Base-by-base conservation (phyloP, 371 early-diverging fungal species). In the Syncephalis plumigaleata region DNA sequence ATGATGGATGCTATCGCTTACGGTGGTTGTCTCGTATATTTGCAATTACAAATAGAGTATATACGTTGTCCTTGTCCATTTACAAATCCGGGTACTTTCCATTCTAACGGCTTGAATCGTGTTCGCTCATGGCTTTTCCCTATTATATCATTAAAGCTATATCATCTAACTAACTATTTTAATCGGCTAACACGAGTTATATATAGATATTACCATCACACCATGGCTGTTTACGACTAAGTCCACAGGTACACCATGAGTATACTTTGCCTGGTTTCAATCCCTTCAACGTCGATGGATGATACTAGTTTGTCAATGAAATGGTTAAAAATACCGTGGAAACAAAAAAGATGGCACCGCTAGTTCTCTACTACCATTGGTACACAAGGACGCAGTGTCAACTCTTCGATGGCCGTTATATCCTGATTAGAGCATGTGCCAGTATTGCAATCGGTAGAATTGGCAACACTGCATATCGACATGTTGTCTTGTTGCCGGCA, bases 301-400 rank as follows among this genome's bases (percentile, higher is more conserved):
- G 61, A 57, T 58, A 58, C 40, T 52, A 48, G 31, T 7, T 11
- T 11, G 31, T 31, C n/a, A n/a, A n/a, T n/a, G n/a, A n/a, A n/a
- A n/a, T n/a, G n/a, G n/a, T n/a, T n/a, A n/a, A n/a, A n/a, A 24
- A 27, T 42, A 20, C n/a, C 22, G 45, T 21, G 25, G 5, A 45
- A 45, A 44, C 25, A 36, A 22, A 27, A 39, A 36, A 24, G 45
- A 46, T 24, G 8, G n/a, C 21, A 50, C 11, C 3, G 16, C 37
- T 15, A 42, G 18, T 45, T 49, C 17, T 36, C 47, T 16, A 44
- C 24, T 44, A 52, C 43, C 44, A 51, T 26, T 23, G 38, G 50
- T 25, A 55, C 44, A 46, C 44, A 46, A 27, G 45, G 42, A 31
- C 31, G 31, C 11, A 31, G 31, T 31, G 11, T 11, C 31, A 31